These are phyloP conservation scores for Phytophthora niederhauseri DNA, from an alignment of 352 stramenopile species.

Conservation along the genomic window DNA sequence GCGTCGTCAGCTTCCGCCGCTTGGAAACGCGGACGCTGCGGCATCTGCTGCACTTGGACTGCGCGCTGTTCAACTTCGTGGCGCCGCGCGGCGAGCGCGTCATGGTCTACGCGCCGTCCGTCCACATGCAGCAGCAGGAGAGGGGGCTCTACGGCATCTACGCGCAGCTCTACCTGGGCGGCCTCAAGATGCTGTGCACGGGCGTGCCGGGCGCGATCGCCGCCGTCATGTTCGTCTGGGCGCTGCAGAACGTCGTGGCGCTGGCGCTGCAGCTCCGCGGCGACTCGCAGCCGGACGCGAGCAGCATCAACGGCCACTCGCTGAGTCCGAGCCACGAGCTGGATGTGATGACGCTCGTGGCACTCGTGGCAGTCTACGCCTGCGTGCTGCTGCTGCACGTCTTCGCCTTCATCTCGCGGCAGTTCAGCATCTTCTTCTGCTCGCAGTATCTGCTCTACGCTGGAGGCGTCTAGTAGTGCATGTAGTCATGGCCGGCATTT, in stretches of 20 bases:
- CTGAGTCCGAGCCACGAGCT: constrained; percentile 38
- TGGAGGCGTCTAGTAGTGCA: not conserved
- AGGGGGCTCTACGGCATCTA: constrained; percentile 42
- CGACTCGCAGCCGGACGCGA: not conserved
- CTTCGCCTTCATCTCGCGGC: constrained; percentile 59
- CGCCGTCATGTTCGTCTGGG: constrained; percentile 51
- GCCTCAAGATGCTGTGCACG: constrained; percentile 59
- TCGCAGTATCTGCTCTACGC: constrained; percentile 65
- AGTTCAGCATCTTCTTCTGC: constrained; percentile 78
- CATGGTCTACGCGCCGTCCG: constrained; percentile 51
- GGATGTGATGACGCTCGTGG: constrained; percentile 52
- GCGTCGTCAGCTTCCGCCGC: constrained; percentile 19
- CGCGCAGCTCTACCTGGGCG: constrained; percentile 63
- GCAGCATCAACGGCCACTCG: constrained; percentile 23
- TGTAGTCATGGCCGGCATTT: too few relatives aligned
- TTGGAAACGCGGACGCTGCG: constrained; percentile 42
- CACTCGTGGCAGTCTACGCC: constrained; percentile 53
- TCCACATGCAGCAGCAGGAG: constrained; percentile 36
- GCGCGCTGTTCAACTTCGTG: constrained; percentile 69
- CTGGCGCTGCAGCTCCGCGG: constrained; percentile 21
- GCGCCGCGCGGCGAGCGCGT: constrained; percentile 48
- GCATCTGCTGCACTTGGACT: constrained; percentile 47
- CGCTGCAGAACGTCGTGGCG: constrained; percentile 41
- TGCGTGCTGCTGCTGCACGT: constrained; percentile 57
- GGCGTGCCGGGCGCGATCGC: constrained; percentile 49